These are phyloP conservation scores for Mortierella sp. DNA, from an alignment of 371 early-diverging fungal genomes.

Conservation along the genomic window DNA sequence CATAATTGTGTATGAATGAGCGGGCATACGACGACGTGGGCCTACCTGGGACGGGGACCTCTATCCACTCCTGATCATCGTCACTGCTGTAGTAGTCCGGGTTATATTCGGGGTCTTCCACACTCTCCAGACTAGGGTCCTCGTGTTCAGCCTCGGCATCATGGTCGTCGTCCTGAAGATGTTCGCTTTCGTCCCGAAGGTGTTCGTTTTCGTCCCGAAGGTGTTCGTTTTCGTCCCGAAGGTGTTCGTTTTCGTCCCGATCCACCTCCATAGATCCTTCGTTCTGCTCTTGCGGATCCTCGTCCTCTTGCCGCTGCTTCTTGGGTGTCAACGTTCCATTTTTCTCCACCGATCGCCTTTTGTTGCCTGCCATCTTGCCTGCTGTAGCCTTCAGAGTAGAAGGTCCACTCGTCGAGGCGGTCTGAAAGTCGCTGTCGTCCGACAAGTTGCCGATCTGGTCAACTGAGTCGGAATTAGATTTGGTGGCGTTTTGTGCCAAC, in stretches of 20 bases:
- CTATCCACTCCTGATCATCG: slow-evolving; percentile 51
- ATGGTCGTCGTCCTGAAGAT: neutral
- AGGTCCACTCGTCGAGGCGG: neutral
- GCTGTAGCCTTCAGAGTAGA: neutral
- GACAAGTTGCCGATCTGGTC: slow-evolving; percentile 13
- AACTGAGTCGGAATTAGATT: neutral
- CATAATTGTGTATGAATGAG: neutral
- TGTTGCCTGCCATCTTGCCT: neutral
- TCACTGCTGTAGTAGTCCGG: slow-evolving; percentile 17
- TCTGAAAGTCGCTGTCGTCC: slow-evolving; percentile 31
- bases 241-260: slow-evolving; percentile 1
- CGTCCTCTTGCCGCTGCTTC: neutral
- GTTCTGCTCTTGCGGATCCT: neutral
- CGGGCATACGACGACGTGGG: neutral
- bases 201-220: neutral
- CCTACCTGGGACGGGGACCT: slow-evolving; percentile 39
- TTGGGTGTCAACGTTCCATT: neutral
- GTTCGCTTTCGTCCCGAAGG: neutral
- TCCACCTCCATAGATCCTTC: neutral
- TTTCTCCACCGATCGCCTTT: neutral
- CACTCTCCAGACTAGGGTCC: slow-evolving; percentile 4
- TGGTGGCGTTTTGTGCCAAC: slow-evolving; percentile 52
- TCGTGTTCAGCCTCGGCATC: neutral
- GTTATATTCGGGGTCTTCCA: slow-evolving; percentile 10
- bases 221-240: neutral